phyloP scores from a whole-genome alignment of 1,284 basidiomycete species.

The Termitomyces sp. region DNA sequence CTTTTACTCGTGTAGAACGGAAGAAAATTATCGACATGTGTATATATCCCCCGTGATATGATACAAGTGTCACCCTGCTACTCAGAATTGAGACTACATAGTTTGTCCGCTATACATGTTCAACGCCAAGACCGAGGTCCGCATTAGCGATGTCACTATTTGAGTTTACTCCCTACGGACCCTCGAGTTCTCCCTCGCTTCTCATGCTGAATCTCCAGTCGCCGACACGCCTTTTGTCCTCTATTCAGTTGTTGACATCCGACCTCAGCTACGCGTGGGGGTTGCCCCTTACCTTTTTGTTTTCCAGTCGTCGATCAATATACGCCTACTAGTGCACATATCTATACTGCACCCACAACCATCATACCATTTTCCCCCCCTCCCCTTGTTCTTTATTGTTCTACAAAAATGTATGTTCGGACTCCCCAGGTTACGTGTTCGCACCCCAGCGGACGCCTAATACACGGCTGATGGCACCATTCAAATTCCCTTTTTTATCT shows the following conservation, averaged over 20 bases:
- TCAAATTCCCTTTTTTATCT: no score
- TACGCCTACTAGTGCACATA: neutral
- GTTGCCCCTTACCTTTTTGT: neutral
- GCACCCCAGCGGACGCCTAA: neutral
- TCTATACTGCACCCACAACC: neutral
- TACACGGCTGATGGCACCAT: neutral
- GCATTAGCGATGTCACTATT: neutral
- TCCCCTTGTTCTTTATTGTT: slow-evolving; percentile 3
- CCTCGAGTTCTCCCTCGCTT: neutral
- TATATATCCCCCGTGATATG: neutral
- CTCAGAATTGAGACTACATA: neutral
- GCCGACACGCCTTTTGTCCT: neutral
- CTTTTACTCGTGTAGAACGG: neutral
- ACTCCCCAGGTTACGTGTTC: neutral
- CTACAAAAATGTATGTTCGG: neutral
- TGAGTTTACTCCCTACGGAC: neutral
- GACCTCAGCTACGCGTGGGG: neutral
- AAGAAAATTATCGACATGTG: neutral
- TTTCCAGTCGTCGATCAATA: neutral
- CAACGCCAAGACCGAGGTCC: neutral
- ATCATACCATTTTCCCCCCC: neutral
- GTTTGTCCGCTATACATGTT: neutral
- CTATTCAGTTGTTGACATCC: neutral
- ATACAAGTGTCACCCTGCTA: neutral
- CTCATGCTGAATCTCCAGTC: neutral